Conservation (phyloP, 306 rosid genomes). For the Quercus glauca region DNA sequence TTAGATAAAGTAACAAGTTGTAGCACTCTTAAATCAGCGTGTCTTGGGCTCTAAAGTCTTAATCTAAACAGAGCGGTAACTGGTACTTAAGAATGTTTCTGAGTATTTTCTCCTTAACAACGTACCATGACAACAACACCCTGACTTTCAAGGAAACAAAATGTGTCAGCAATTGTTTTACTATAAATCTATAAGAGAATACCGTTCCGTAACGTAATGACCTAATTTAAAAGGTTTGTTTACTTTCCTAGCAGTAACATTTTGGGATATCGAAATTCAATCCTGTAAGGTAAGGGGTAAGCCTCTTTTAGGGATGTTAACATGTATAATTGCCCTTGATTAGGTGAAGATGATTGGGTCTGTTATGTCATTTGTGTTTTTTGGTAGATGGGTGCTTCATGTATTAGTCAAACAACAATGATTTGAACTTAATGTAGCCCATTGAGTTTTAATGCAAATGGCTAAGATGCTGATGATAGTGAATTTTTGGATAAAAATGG, state of each 20-base stretch:
- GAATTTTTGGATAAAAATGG: not conserved
- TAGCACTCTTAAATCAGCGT: no score
- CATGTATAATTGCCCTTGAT: not conserved
- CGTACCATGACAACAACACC: not conserved
- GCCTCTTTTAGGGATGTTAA: not conserved
- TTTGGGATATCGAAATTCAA: conserved; percentile 5
- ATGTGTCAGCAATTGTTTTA: not conserved
- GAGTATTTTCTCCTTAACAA: not conserved
- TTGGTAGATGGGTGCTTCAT: not conserved
- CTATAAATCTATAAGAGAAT: not conserved
- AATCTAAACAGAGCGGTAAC: no score
- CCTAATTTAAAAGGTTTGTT: not conserved
- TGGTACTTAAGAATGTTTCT: no score
- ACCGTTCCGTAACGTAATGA: conserved; percentile 10
- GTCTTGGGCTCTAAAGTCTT: no score
- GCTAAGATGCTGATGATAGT: not conserved
- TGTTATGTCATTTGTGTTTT: not conserved
- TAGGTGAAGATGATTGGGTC: not conserved
- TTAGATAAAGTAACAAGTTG: no score
- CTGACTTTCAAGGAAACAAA: not conserved
- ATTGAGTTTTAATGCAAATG: not conserved
- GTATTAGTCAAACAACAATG: not conserved
- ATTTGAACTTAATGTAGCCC: not conserved
- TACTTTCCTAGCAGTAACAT: not conserved
- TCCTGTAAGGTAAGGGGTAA: not conserved